A percentile compares a stretch with the other conserved stretches of the same genome.
Evolutionary conservation across 306 rosid genomes (phyloP).

Genomic region (Prunus fruticosa): DNA sequence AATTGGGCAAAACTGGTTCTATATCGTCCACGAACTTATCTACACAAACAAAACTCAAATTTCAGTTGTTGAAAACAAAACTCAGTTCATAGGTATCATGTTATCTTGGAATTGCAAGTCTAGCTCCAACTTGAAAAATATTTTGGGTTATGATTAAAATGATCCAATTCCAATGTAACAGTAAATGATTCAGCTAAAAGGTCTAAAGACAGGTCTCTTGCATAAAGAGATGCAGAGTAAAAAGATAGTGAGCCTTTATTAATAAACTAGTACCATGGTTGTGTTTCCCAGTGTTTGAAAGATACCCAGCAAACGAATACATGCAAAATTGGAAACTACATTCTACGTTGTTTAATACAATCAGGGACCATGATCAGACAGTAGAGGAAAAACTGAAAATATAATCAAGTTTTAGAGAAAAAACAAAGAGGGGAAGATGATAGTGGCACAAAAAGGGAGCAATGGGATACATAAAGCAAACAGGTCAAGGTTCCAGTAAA

Average conservation of each 20-base stretch:
- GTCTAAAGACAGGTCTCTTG: background rate
- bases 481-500: conserved; percentile 17
- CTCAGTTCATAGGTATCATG: background rate
- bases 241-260: background rate
- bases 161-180: background rate
- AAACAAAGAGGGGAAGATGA: conserved; percentile 16
- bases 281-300: background rate
- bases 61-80: background rate
- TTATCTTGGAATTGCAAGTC: background rate
- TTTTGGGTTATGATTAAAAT: background rate
- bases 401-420: conserved; percentile 19
- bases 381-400: conserved; percentile 14
- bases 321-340: conserved; percentile 4
- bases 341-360: background rate
- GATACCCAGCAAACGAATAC: background rate
- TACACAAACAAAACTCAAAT: conserved; percentile 41
- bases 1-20: conserved; percentile 50
- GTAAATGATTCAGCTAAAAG: background rate
- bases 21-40: conserved; percentile 79
- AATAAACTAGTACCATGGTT: background rate
- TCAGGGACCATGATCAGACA: conserved; percentile 11
- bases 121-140: background rate
- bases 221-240: background rate
- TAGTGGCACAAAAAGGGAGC: conserved; percentile 18
- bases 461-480: background rate